phyloP scores from a whole-genome alignment of 2,329 filamentous ascomycete species.

The Ophioceras dolichostomum region DNA sequence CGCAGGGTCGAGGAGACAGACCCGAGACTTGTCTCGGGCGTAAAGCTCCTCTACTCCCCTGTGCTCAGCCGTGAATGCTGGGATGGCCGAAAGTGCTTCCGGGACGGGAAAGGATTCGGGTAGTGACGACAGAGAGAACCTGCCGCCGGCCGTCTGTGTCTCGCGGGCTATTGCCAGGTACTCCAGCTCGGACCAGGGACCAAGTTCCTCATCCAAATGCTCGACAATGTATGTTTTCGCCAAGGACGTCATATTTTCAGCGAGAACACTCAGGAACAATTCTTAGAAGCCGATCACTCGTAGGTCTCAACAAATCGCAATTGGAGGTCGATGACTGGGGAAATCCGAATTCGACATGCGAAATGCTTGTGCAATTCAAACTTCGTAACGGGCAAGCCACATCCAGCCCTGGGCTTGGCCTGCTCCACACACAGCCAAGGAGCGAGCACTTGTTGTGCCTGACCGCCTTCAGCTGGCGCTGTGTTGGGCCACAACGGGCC shows the following conservation, averaged over 20 bases:
- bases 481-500: too few species aligned
- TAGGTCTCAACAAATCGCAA: too few species aligned
- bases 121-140: slow-evolving; percentile 75
- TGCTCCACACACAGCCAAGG: too few species aligned
- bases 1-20: slow-evolving; percentile 83
- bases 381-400: too few species aligned
- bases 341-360: too few species aligned
- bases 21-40: slow-evolving; percentile 54
- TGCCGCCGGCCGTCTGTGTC: slow-evolving; percentile 51
- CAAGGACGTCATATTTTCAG: slow-evolving; percentile 20
- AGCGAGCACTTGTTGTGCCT: too few species aligned
- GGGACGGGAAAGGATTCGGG: slow-evolving; percentile 57
- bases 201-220: slow-evolving; percentile 90
- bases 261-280: too few species aligned
- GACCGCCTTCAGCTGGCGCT: too few species aligned
- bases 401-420: too few species aligned
- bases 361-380: too few species aligned
- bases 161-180: slow-evolving; percentile 81
- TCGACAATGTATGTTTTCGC: slow-evolving; percentile 83
- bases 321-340: too few species aligned
- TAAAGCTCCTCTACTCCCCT: slow-evolving; percentile 78
- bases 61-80: slow-evolving; percentile 59
- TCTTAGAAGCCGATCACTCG: too few species aligned
- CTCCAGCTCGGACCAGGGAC: slow-evolving; percentile 87
- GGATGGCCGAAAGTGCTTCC: slow-evolving; percentile 36